Evolutionary conservation across 176 grass and related monocot species (phyloP).

Genomic region (Avena eriantha): DNA sequence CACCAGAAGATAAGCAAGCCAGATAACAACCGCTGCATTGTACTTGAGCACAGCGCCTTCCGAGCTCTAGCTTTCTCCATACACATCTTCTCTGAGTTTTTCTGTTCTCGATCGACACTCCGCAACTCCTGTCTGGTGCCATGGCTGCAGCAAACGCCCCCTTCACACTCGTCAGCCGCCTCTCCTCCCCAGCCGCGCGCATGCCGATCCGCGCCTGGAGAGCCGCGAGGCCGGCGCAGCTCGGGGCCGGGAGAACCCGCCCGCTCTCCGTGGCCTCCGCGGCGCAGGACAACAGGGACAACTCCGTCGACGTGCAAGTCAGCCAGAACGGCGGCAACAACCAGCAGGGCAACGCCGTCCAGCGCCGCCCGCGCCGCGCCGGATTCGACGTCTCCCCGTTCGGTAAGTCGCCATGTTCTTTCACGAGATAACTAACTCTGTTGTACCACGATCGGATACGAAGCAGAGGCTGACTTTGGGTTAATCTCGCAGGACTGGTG

Average conservation of each 20-base stretch:
- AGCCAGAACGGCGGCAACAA: slow-evolving; percentile 35
- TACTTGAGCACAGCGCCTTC: background rate
- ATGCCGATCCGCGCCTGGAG: slow-evolving; percentile 47
- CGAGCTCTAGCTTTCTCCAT: slow-evolving; percentile 1
- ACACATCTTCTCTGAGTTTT: background rate
- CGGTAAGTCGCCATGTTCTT: slow-evolving; percentile 42
- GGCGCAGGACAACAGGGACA: slow-evolving; percentile 61
- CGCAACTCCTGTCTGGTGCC: background rate
- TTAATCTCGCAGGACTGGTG: slow-evolving; percentile 45
- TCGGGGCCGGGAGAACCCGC: slow-evolving; percentile 30
- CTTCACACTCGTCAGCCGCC: slow-evolving; percentile 57
- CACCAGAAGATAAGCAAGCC: slow-evolving; percentile 28
- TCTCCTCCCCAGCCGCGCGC: slow-evolving; percentile 48
- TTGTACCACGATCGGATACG: background rate
- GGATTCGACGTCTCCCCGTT: slow-evolving; percentile 57
- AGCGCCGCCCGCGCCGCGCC: slow-evolving; percentile 56
- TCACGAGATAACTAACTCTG: background rate
- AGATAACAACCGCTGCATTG: background rate
- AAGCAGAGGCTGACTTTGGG: background rate
- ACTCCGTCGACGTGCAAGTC: slow-evolving; percentile 63
- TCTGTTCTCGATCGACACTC: background rate
- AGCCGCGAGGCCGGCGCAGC: background rate
- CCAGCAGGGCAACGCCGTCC: slow-evolving; percentile 45
- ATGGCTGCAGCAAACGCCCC: slow-evolving; percentile 60
- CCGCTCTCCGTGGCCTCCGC: slow-evolving; percentile 51